Evolutionary conservation across 1,284 basidiomycete species (phyloP).

Genomic region (Athelia psychrophila): DNA sequence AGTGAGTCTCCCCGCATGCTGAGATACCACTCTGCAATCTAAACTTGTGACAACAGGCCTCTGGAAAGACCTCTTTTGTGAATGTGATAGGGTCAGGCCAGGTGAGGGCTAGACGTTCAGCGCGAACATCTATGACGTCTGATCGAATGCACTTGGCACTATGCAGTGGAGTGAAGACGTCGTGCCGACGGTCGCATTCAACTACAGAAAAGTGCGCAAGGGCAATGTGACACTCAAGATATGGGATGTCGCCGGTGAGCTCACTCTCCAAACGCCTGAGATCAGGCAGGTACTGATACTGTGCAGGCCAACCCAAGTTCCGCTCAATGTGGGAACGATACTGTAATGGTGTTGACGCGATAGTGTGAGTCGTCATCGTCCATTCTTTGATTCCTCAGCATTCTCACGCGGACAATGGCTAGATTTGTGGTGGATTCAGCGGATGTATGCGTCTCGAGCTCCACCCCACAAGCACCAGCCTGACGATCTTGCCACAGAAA

Average conservation of each 20-base stretch:
- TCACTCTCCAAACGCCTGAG: slow-evolving; percentile 11
- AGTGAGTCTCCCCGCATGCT: slow-evolving; percentile 38
- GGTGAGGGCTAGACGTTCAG: slow-evolving; percentile 34
- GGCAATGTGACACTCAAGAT: slow-evolving; percentile 92
- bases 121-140: background rate
- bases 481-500: slow-evolving; percentile 37
- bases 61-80: slow-evolving; percentile 93
- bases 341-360: slow-evolving; percentile 91
- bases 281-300: slow-evolving; percentile 1
- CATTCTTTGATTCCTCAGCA: too few species aligned
- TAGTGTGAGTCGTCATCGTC: slow-evolving; percentile 62
- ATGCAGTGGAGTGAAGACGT: slow-evolving; percentile 87
- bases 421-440: slow-evolving; percentile 92
- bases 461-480: slow-evolving; percentile 1
- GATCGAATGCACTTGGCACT: slow-evolving; percentile 4
- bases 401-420: slow-evolving; percentile 8
- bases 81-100: slow-evolving; percentile 89
- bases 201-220: slow-evolving; percentile 80
- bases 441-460: slow-evolving; percentile 55
- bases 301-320: slow-evolving; percentile 87
- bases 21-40: slow-evolving; percentile 15
- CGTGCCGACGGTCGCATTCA: slow-evolving; percentile 92
- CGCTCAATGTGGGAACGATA: slow-evolving; percentile 95
- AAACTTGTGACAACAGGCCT: slow-evolving; percentile 56
- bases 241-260: slow-evolving; percentile 88